Conservation (phyloP, 192 early-diverging fungal genomes). For the Gryganskiella cystojenkinii region DNA sequence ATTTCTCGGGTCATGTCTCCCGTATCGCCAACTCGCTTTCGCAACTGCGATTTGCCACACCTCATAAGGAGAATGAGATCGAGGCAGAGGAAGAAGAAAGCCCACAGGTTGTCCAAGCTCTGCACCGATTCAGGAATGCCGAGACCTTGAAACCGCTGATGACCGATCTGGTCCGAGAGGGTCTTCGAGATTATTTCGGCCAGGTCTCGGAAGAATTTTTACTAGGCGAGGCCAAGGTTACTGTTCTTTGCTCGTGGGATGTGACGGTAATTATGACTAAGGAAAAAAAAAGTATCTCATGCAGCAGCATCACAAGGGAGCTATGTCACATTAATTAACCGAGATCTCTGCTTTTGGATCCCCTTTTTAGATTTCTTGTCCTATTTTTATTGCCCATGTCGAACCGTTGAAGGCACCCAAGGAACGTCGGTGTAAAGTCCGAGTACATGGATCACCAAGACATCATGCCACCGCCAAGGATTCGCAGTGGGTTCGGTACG, state of each 20-base stretch:
- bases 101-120: slow-evolving; percentile 12
- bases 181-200: slow-evolving; percentile 60
- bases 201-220: slow-evolving; percentile 17
- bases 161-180: slow-evolving; percentile 51
- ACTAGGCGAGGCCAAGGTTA: slow-evolving; percentile 63
- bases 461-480: slow-evolving; percentile 69
- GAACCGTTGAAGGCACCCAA: slow-evolving; percentile 21
- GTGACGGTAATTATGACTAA: too few relatives aligned
- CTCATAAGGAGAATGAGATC: slow-evolving; percentile 7
- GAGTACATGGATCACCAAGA: slow-evolving; percentile 64
- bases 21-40: slow-evolving; percentile 62
- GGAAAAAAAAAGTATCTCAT: too few relatives aligned
- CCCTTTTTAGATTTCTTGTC: neutral
- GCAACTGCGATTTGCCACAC: slow-evolving; percentile 53
- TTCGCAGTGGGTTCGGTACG: slow-evolving; percentile 75
- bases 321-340: too few relatives aligned
- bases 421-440: slow-evolving; percentile 49
- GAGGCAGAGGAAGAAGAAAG: slow-evolving; percentile 21
- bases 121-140: slow-evolving; percentile 52
- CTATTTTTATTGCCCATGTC: slow-evolving; percentile 38
- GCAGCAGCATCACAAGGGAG: too few relatives aligned
- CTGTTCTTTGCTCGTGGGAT: slow-evolving; percentile 66
- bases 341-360: neutral
- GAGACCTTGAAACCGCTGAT: slow-evolving; percentile 38
- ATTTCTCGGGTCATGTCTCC: slow-evolving; percentile 62